A percentile compares a stretch with the other conserved stretches of the same genome.
Conservation (phyloP, 2,329 filamentous ascomycete genomes). For the Aureobasidium mangrovei region DNA sequence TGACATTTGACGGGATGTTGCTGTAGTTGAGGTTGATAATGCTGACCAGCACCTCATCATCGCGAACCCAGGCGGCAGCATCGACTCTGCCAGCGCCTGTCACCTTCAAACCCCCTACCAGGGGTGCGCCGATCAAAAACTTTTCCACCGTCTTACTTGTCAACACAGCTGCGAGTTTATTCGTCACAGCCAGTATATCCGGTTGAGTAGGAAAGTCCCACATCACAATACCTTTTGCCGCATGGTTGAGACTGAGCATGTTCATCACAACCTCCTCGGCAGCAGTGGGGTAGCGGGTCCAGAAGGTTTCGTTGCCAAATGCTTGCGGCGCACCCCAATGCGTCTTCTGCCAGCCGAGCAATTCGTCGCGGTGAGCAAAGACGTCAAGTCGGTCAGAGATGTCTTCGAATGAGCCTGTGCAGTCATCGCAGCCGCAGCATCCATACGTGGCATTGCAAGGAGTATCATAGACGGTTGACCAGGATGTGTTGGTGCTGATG, state of each 20-base stretch:
- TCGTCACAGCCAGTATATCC: slow-evolving; percentile 30
- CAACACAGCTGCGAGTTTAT: slow-evolving; percentile 32
- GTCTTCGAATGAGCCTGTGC: slow-evolving; percentile 43
- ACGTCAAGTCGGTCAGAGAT: slow-evolving; percentile 39
- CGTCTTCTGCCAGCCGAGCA: slow-evolving; percentile 34
- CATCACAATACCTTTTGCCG: slow-evolving; percentile 40
- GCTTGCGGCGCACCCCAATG: slow-evolving; percentile 43
- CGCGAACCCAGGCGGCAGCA: slow-evolving; percentile 34
- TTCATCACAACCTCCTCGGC: slow-evolving; percentile 40
- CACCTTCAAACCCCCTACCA: slow-evolving; percentile 20
- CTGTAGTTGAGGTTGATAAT: slow-evolving; percentile 31
- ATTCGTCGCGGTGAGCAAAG: slow-evolving; percentile 32
- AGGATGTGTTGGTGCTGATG: slow-evolving; percentile 47
- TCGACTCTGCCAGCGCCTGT: slow-evolving; percentile 27
- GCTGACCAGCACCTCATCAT: slow-evolving; percentile 30
- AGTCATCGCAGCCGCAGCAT: slow-evolving; percentile 56
- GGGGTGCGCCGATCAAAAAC: slow-evolving; percentile 30
- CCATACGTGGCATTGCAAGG: slow-evolving; percentile 50
- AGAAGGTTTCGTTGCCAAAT: slow-evolving; percentile 41
- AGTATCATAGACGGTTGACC: slow-evolving; percentile 46
- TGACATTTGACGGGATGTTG: slow-evolving; percentile 14
- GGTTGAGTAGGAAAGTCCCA: slow-evolving; percentile 40
- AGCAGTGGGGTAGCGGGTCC: slow-evolving; percentile 37
- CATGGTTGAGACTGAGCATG: slow-evolving; percentile 39
- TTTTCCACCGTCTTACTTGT: slow-evolving; percentile 24